phyloP scores from a whole-genome alignment of 306 rosid genomes.

The barrel medic (Medicago truncatula) region DNA sequence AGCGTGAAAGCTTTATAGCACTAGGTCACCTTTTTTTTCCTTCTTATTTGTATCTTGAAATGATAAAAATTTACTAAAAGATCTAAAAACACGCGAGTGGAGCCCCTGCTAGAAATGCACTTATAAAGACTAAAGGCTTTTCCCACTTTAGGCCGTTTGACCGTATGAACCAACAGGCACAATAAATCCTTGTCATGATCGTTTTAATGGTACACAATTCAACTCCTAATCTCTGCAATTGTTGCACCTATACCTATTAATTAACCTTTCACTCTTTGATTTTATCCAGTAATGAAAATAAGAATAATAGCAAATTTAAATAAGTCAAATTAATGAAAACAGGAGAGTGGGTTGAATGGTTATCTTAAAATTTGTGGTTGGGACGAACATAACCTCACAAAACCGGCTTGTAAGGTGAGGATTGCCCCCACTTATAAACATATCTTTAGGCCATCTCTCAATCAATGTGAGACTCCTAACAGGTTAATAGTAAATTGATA shows the following conservation, averaged over 20 bases:
- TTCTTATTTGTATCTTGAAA: not conserved
- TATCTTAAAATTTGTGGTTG: too few species aligned
- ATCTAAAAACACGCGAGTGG: not conserved
- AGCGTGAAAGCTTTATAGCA: constrained; percentile 2
- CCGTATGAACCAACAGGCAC: too few species aligned
- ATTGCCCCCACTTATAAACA: too few species aligned
- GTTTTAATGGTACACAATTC: too few species aligned
- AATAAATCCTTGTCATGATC: too few species aligned
- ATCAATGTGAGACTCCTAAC: too few species aligned
- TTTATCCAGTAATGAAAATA: constrained; percentile 3
- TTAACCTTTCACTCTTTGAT: not conserved
- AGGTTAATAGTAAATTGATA: not conserved
- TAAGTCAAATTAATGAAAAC: not conserved
- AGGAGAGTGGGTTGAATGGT: not conserved
- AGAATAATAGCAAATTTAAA: not conserved
- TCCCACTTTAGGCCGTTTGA: not conserved
- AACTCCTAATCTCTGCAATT: not conserved
- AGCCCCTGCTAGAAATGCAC: constrained; percentile 1
- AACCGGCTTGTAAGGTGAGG: too few species aligned
- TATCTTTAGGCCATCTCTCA: too few species aligned
- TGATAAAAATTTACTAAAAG: not conserved
- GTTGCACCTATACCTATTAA: not conserved
- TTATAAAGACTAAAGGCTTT: not conserved
- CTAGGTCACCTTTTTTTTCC: not conserved
- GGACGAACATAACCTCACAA: too few species aligned